Conservation (phyloP, 768 basidiomycete species). For the Lentinus brumalis region DNA sequence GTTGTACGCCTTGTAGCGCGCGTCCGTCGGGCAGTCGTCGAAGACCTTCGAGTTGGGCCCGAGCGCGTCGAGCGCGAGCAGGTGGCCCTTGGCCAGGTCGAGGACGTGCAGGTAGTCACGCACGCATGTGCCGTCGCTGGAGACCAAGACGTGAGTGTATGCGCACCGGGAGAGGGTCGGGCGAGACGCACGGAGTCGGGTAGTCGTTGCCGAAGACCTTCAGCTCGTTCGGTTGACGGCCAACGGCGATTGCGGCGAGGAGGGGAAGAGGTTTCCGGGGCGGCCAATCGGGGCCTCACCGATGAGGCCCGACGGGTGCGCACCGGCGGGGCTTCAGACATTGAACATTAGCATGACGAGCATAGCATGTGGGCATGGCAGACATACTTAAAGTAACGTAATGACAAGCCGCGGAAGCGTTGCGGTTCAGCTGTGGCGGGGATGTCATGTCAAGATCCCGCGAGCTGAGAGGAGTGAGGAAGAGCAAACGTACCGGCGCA, state of each 20-base stretch:
- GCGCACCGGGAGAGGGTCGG: not conserved
- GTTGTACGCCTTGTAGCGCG: slow-evolving; percentile 92
- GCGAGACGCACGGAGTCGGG: slow-evolving; percentile 72
- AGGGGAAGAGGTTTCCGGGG: slow-evolving; percentile 91
- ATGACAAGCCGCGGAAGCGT: slow-evolving; percentile 79
- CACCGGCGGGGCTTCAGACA: slow-evolving; percentile 84
- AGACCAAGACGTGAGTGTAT: not conserved
- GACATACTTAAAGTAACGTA: slow-evolving; percentile 95
- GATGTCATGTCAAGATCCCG: not conserved
- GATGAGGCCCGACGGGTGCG: slow-evolving; percentile 92
- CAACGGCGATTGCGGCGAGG: slow-evolving; percentile 92
- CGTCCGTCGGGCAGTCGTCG: slow-evolving; percentile 50
- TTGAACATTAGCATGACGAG: slow-evolving; percentile 6
- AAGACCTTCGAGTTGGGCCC: slow-evolving; percentile 62
- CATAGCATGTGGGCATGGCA: not conserved
- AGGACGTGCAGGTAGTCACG: slow-evolving; percentile 93
- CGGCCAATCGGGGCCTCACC: slow-evolving; percentile 97
- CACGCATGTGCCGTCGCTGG: slow-evolving; percentile 95
- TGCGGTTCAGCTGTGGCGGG: slow-evolving; percentile 58
- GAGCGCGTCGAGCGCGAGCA: slow-evolving; percentile 87
- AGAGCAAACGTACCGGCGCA: slow-evolving; percentile 60
- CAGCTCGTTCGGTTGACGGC: slow-evolving; percentile 62
- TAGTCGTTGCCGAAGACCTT: slow-evolving; percentile 97
- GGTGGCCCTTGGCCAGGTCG: slow-evolving; percentile 93
- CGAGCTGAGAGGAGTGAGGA: not conserved